Evolutionary conservation across 1,284 basidiomycete genomes (phyloP).

Genomic region (Chiua sp.): DNA sequence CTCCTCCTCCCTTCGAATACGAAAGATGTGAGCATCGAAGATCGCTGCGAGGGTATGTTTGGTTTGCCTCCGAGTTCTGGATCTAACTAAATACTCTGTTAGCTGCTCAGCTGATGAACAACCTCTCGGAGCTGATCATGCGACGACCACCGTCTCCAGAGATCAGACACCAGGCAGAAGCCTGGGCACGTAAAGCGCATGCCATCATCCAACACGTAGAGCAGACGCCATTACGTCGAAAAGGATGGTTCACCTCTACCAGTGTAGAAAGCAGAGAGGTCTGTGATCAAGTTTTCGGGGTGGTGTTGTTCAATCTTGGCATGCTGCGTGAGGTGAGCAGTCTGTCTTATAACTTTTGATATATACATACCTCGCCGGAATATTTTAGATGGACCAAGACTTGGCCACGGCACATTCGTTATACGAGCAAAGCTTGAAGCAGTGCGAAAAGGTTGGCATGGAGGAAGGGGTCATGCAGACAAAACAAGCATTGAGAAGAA

Average conservation of each 20-base stretch:
- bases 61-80: neutral
- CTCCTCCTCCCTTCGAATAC: constrained; percentile 62
- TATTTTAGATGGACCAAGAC: constrained; percentile 56
- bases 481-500: constrained; percentile 49
- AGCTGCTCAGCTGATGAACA: constrained; percentile 78
- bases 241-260: constrained; percentile 28
- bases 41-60: constrained; percentile 61
- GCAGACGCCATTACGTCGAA: constrained; percentile 25
- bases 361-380: too few species aligned
- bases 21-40: constrained; percentile 45
- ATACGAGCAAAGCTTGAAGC: constrained; percentile 52
- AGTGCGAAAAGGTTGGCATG: constrained; percentile 54
- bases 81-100: neutral
- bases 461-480: constrained; percentile 57
- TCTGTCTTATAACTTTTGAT: neutral
- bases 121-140: constrained; percentile 64
- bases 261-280: constrained; percentile 23
- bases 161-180: constrained; percentile 58
- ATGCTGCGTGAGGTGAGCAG: constrained; percentile 48
- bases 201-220: constrained; percentile 48
- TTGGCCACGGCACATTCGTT: constrained; percentile 47
- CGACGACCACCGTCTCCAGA: constrained; percentile 52
- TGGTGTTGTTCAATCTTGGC: constrained; percentile 67
- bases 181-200: constrained; percentile 63
- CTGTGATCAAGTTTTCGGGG: constrained; percentile 65